Evolutionary conservation across 768 basidiomycete species (phyloP), one percentile per base, ranked within the genome.

Genomic region (Polyporus arcularius): DNA sequence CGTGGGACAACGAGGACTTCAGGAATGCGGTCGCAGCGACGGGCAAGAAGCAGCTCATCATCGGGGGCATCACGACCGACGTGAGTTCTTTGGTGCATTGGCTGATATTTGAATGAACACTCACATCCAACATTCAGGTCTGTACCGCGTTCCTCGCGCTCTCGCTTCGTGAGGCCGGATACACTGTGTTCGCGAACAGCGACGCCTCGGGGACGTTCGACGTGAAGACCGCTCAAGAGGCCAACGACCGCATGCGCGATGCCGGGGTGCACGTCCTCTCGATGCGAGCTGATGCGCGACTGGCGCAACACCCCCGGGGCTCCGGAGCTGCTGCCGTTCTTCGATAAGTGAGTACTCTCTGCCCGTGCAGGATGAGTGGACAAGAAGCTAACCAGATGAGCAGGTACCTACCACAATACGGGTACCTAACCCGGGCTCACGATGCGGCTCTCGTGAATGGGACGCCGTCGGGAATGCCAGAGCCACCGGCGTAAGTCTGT

Each of bases 1-100:
- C 82, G 7, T 83, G 82, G 82, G 81, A 83, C 64, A 82, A 80
- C 65, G 58, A 69, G 4, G 80, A 80, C 55, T 81, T 83, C 73
- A 71, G 77, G 40, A 71, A 70, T 1, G 81, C 81, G n/a, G 79
- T 83, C 16, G 68, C 74, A 45, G 79, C 80, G 1, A 80, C 80
- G 6, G 80, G 79, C 8, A 81, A 80, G 69, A 79, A 77, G 65
- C 82, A 83, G 57, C 66, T 82, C 49, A 81, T 82, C 65, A 64
- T 82, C n/a, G 81, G 74, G n/a, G 81, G 82, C 1, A 81, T 83
- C 55, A 74, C 73, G 16, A 83, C 81, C 39, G 82, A 82, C 49
- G 82, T 35, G 35, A 35, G 35, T 26, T 26, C 21, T 26, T 26
- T 26, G 21, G 21, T 26, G 21, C 21, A 26, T 26, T 26, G 21